A percentile compares a stretch with the other conserved stretches of the same genome.
Conservation (phyloP, 2,329 filamentous ascomycete species). For the Fusarium stilboides region DNA sequence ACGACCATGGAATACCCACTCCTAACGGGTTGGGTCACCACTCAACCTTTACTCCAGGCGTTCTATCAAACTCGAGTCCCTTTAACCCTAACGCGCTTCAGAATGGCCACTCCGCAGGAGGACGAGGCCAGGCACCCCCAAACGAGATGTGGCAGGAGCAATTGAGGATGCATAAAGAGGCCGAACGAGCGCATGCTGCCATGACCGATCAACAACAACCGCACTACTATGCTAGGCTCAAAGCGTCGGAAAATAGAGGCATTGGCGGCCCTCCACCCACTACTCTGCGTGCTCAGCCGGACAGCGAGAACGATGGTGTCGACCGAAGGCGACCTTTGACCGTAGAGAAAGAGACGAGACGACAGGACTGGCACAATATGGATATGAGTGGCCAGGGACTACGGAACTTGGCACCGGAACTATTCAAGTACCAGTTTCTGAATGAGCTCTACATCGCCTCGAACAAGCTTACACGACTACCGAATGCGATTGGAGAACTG, state of each 20-base stretch:
- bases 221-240: slow-evolving; percentile 80
- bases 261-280: slow-evolving; percentile 69
- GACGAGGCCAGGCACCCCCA: slow-evolving; percentile 67
- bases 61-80: slow-evolving; percentile 75
- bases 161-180: slow-evolving; percentile 82
- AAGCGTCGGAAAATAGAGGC: slow-evolving; percentile 79
- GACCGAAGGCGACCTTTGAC: slow-evolving; percentile 75
- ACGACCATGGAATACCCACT: slow-evolving; percentile 70
- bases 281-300: slow-evolving; percentile 63
- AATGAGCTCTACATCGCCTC: slow-evolving; percentile 94
- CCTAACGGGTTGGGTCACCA: slow-evolving; percentile 68
- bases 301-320: slow-evolving; percentile 68
- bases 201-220: slow-evolving; percentile 77
- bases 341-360: slow-evolving; percentile 75
- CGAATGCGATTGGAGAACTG: slow-evolving; percentile 84
- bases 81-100: slow-evolving; percentile 70
- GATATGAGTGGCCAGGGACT: slow-evolving; percentile 98
- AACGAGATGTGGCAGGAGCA: slow-evolving; percentile 91
- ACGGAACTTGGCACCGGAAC: slow-evolving; percentile 81
- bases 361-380: slow-evolving; percentile 92
- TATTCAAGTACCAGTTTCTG: slow-evolving; percentile 92
- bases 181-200: slow-evolving; percentile 79
- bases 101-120: slow-evolving; percentile 68
- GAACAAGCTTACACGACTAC: slow-evolving; percentile 88
- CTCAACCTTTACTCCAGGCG: slow-evolving; percentile 53